A percentile compares a stretch with the other conserved stretches of the same genome.
phyloP scores from a whole-genome alignment of 2,329 filamentous ascomycete genomes.

The Polychaeton citri region DNA sequence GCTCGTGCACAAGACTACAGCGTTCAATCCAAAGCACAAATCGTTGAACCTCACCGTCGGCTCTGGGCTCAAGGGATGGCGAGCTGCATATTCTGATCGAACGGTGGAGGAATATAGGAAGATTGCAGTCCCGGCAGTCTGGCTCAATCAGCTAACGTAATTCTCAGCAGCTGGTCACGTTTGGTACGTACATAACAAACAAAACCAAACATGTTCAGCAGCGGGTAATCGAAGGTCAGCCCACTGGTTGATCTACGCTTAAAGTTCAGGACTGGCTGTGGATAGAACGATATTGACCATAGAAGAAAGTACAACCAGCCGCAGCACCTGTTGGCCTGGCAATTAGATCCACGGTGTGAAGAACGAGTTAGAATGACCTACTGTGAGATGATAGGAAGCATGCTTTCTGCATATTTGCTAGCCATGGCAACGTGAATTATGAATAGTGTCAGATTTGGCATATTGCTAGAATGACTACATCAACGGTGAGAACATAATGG shows the following conservation, averaged over 20 bases:
- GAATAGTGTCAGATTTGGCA: no score
- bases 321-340: conserved; percentile 13
- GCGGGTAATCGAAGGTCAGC: conserved; percentile 76
- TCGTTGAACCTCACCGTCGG: conserved; percentile 87
- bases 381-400: no score
- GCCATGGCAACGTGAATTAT: no score
- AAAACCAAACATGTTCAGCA: conserved; percentile 62
- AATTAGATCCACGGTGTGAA: no score
- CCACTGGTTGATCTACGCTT: conserved; percentile 65
- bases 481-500: no score
- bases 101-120: conserved; percentile 72
- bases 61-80: conserved; percentile 57
- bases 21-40: conserved; percentile 74
- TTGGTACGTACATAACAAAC: no score
- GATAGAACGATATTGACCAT: conserved; percentile 83
- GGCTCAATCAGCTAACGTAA: no score
- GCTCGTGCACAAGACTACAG: conserved; percentile 55
- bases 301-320: conserved; percentile 17
- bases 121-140: conserved; percentile 51
- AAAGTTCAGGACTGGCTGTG: conserved; percentile 72
- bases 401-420: no score
- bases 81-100: conserved; percentile 67
- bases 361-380: no score
- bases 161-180: no score
- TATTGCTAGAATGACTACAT: no score